Conservation (phyloP, 2,329 filamentous ascomycete species). For the Sclerotinia subarctica region DNA sequence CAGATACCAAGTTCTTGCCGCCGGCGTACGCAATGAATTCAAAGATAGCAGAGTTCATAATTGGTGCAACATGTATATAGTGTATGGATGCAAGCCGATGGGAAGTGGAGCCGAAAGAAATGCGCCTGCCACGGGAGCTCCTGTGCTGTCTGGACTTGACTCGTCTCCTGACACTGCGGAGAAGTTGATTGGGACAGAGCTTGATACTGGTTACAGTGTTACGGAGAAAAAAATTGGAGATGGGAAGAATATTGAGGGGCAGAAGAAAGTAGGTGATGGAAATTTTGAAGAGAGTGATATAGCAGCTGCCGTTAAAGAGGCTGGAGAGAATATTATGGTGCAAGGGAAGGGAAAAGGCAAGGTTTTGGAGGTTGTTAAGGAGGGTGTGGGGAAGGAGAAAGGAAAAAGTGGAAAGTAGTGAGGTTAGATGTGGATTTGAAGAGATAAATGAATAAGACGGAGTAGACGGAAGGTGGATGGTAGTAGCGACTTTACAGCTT, state of each 20-base stretch:
- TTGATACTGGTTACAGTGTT: no score
- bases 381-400: not conserved
- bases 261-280: no score
- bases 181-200: not conserved
- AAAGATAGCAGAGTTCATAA: constrained; percentile 3
- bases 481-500: not conserved
- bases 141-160: not conserved
- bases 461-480: no score
- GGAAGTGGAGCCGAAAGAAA: not conserved
- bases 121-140: not conserved
- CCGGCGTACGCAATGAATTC: constrained; percentile 14
- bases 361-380: not conserved
- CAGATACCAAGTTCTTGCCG: constrained; percentile 18
- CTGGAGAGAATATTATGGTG: not conserved
- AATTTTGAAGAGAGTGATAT: not conserved
- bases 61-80: constrained; percentile 12
- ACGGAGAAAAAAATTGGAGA: no score
- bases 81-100: not conserved
- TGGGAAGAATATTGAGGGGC: not conserved
- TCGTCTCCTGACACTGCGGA: not conserved
- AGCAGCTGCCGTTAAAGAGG: not conserved
- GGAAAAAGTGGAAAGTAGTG: not conserved
- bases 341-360: not conserved
- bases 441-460: not conserved
- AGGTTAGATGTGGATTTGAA: not conserved